Evolutionary conservation across 768 basidiomycete genomes (phyloP).

Genomic region (Trametes coccinea): DNA sequence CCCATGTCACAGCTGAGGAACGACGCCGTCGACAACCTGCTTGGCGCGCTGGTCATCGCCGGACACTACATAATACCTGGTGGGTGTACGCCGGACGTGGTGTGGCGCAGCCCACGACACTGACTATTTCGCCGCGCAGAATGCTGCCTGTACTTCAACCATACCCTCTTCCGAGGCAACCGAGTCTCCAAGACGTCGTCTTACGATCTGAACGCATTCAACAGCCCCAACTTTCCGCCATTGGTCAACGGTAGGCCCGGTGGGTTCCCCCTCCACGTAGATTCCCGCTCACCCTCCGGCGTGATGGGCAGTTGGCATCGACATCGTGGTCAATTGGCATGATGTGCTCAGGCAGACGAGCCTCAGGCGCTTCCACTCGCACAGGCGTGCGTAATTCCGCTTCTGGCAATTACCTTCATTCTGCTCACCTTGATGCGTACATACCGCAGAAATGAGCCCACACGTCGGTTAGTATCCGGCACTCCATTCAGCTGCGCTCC

Average conservation of each 20-base stretch:
- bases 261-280: not conserved
- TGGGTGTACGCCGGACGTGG: constrained; percentile 30
- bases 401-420: not conserved
- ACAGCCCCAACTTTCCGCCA: constrained; percentile 81
- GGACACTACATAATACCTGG: constrained; percentile 93
- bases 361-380: constrained; percentile 74
- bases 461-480: constrained; percentile 63
- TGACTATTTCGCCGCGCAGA: constrained; percentile 44
- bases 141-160: constrained; percentile 87
- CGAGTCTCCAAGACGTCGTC: constrained; percentile 82
- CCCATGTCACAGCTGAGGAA: constrained; percentile 90
- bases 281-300: not conserved
- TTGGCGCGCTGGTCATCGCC: constrained; percentile 86
- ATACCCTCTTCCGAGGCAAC: constrained; percentile 83
- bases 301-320: constrained; percentile 71
- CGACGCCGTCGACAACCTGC: constrained; percentile 90
- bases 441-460: constrained; percentile 64
- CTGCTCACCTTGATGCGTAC: not conserved
- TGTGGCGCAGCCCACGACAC: not conserved
- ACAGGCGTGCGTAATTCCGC: constrained; percentile 56
- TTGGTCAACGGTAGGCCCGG: constrained; percentile 67
- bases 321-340: constrained; percentile 88
- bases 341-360: constrained; percentile 83
- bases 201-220: constrained; percentile 80
- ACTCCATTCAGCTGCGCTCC: not conserved